Evolutionary conservation across 805 yeast species (phyloP), one percentile per base, ranked within the genome.

Genomic region (Wickerhamiella vanderwaltii): DNA sequence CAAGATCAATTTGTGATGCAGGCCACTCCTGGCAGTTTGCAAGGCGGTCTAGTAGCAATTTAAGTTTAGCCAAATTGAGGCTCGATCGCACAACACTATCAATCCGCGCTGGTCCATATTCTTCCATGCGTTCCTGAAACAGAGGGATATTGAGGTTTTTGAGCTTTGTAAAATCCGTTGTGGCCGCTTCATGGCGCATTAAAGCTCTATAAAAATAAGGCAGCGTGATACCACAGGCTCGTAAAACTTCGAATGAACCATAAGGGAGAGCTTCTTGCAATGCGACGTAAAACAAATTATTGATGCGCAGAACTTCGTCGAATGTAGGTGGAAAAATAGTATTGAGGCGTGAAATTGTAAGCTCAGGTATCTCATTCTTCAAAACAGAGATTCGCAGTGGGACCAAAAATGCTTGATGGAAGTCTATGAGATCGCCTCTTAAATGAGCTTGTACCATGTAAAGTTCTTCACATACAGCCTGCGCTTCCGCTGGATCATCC

Each of bases 201-300:
- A 82, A 83, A 0, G 96, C 94, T 55, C 86, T 83, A 63, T 83
- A 88, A 57, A 86, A 88, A 58, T 84, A 85, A 0, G 96, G 95
- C 12, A 88, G 68, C 0, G 91, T 77, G 39, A 75, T 69, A 3
- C 86, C 91, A 54, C 93, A 73, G 0, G 88, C 94, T 47, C 73
- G 77, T 45, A 88, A 59, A 3, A 84, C 67, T 58, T 88, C 96
- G 39, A 71, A 68, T 39, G 79, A 72, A 2, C 95, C 95, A 54
- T 59, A 73, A 0, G 77, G 73, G 2, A 65, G 53, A 0, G 96
- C 88, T 12, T 70, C 59, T 44, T 73, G 72, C 43, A 88, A 61
- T 17, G 91, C 74, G 50, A 81, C 93, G 47, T 81, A 71, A 45
- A 84, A 74, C 4, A 88, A 76, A 55, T 94, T 83, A 55, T 87